Base-by-base conservation (phyloP, 805 yeast genomes). In the Saturnispora saitoi region DNA sequence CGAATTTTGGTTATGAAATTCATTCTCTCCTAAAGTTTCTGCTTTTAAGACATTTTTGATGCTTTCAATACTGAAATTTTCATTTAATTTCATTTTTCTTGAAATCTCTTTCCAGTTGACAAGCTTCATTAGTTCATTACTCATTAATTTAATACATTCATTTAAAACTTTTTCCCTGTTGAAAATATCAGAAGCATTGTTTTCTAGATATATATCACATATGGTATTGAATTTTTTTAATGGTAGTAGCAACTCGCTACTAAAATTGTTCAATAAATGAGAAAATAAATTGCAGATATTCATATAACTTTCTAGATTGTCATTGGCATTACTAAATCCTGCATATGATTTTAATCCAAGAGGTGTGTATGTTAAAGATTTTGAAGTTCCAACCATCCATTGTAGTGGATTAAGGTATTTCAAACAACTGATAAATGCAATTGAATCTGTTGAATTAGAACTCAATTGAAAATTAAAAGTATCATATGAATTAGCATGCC, bases 241-340 rank as follows among this genome's bases (percentile, higher is more conserved):
- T 5, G 32, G 46, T 3, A 11, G n/a, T 11, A 43, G 8, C 24
- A 43, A 24, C 14, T 32, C 40, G 4, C 19, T 29, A 19, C 34
- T 43, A n/a, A 19, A 19, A 12, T 34, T 15, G 7, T 38, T 45
- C 3, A 32, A 67, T 31, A 46, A 67, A 51, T 15, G 60, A 55
- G 50, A 61, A 66, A 53, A 61, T n/a, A 67, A 43, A 50, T 64
- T 65, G 53, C 58, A 57, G 48, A 58, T 62, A 48, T 63, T 64
- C 38, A 61, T 42, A 47, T 64, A 58, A 15, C 58, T 51, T 43
- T 63, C 66, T 14, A 61, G 47, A 47, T 52, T 58, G 7, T 55
- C 55, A 14, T 56, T 56, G 12, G 45, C 43, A 6, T 54, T 47
- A 4, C 65, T 58, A 43, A 68, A 62, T 8, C 58, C 56, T 2